Conservation (phyloP, 148 eudicot species). For the Chenopodium album region DNA sequence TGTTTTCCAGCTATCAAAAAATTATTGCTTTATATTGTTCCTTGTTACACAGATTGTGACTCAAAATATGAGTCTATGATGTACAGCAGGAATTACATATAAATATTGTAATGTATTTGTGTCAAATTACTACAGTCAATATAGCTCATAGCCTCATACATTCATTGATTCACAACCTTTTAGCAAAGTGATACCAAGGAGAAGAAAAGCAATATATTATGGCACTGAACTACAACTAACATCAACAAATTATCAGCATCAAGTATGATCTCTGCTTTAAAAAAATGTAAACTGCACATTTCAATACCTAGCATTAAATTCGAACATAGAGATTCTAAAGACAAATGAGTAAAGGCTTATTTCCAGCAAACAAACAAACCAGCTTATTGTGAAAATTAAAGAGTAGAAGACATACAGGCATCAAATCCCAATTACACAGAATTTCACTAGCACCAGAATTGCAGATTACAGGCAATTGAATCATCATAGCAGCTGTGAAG, state of each 20-base stretch:
- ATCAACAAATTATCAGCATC: not conserved
- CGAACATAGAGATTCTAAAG: not conserved
- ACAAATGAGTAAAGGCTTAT: not conserved
- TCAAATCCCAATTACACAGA: not conserved
- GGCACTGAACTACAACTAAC: not conserved
- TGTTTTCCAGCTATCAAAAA: not conserved
- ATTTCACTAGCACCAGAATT: not conserved
- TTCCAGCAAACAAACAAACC: not conserved
- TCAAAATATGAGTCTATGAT: conserved; percentile 14
- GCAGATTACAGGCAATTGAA: not conserved
- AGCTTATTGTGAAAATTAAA: not conserved
- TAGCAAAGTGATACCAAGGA: not conserved
- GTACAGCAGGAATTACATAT: conserved; percentile 27
- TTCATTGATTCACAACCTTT: not conserved
- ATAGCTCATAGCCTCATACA: not conserved
- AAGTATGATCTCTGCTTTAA: not conserved
- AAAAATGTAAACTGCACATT: not conserved
- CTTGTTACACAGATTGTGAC: conserved; percentile 14
- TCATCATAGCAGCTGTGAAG: not conserved
- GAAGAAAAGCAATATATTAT: not conserved
- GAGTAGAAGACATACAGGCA: not conserved
- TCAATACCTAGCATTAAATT: not conserved
- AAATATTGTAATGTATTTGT: conserved; percentile 16
- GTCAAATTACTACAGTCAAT: conserved; percentile 11
- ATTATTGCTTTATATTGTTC: conserved; percentile 19